Evolutionary conservation across 768 basidiomycete species (phyloP).

Genomic region (Lentinula aciculospora): DNA sequence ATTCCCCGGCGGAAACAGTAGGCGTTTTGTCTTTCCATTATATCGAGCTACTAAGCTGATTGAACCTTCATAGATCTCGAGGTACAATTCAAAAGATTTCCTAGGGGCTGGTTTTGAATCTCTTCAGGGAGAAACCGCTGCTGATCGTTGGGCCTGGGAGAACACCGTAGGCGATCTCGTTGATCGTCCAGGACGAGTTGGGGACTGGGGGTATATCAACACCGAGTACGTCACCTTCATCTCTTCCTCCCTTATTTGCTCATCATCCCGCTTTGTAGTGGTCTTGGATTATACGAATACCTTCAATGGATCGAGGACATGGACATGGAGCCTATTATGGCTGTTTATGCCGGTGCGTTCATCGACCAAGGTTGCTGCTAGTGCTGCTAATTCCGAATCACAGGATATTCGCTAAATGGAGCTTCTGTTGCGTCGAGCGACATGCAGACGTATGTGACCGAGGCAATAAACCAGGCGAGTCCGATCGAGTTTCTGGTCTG

Average conservation of each 20-base stretch:
- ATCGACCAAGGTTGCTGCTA: too few relatives aligned
- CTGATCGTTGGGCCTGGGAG: slow-evolving; percentile 62
- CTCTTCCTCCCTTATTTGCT: background rate
- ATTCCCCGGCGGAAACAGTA: slow-evolving; percentile 64
- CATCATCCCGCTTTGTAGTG: slow-evolving; percentile 1
- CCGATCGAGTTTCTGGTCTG: background rate
- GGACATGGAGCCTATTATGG: slow-evolving; percentile 56
- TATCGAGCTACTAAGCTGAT: slow-evolving; percentile 7
- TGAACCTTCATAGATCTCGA: slow-evolving; percentile 21
- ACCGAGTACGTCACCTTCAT: slow-evolving; percentile 31
- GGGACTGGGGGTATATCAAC: slow-evolving; percentile 58
- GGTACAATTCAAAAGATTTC: slow-evolving; percentile 17
- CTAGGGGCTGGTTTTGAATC: too few relatives aligned
- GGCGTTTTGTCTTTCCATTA: slow-evolving; percentile 29
- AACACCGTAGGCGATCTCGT: slow-evolving; percentile 50
- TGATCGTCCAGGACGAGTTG: slow-evolving; percentile 50
- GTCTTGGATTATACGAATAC: slow-evolving; percentile 7
- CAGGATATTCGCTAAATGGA: slow-evolving; percentile 47
- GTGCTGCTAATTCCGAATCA: background rate
- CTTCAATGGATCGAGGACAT: slow-evolving; percentile 41
- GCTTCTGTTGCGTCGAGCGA: slow-evolving; percentile 33
- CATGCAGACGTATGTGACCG: slow-evolving; percentile 46
- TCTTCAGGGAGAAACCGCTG: slow-evolving; percentile 44
- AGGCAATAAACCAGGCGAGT: slow-evolving; percentile 54
- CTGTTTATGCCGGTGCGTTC: slow-evolving; percentile 45